Base-by-base conservation (phyloP, 768 basidiomycete species). In the Auricularia sp. region DNA sequence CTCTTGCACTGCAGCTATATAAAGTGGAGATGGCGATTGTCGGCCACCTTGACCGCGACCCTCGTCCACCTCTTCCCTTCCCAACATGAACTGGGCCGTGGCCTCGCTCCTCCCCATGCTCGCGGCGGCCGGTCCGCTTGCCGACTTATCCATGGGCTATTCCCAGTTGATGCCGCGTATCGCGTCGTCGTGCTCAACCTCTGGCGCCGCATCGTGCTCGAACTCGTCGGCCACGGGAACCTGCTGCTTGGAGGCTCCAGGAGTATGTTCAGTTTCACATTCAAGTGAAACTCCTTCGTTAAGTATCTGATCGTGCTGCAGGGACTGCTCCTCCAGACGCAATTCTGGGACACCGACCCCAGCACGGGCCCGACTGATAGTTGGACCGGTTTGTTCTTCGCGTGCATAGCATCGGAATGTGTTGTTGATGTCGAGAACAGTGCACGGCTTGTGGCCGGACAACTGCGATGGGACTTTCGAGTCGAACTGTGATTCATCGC, bases 391-490 rank as follows among this genome's bases (percentile, higher is more conserved):
- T 16, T 18, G 47, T 51, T 16, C 47, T 8, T 42, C 47, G 4
- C 3, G 47, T 1, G 10, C 16, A 51, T 21, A 51, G 11, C 47
- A 6, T 21, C 47, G 47, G 43, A 44, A 18, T 18, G 10, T 10
- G 18, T 18, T 8, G 11, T 51, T 18, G 16, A 18, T 51, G 10
- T 51, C 18, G 5, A 6, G 18, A 21, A 51, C 56, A 59, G 56
- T 59, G 4, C 56, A 59, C 34, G 56, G 56, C 14, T 23, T 59
- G 56, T 59, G 56, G 56, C 56, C 56, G 56, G 56, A 16, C 67
- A 88, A 86, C 67, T 88, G 87, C 67, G 84, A 88, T 71, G 75
- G 78, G 21, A 74, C 72, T 3, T 76, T 69, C 67, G 16, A 36
- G 3, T 70, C 72, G 74, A 68, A 73, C 64, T 75, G 74, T 67